Conservation (phyloP, 805 yeast species). For the Saturnispora bothae region DNA sequence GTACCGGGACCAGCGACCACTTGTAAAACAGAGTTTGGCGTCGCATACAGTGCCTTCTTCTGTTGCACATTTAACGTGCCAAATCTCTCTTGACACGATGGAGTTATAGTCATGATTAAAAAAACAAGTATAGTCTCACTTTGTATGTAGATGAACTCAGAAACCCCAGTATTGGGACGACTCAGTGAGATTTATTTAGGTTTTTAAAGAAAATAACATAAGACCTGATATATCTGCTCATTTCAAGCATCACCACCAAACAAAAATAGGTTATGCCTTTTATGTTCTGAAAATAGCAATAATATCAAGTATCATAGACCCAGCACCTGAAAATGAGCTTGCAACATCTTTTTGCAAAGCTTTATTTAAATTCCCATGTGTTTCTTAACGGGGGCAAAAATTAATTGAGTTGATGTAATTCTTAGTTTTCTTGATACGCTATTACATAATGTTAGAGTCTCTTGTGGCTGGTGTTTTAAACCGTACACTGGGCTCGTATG, state of each 20-base stretch:
- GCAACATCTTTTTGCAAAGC: neutral
- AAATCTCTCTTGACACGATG: constrained; percentile 5
- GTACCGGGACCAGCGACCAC: constrained; percentile 56
- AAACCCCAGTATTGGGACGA: too few species aligned
- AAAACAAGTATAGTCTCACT: too few species aligned
- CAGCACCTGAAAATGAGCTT: neutral
- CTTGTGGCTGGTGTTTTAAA: constrained; percentile 54
- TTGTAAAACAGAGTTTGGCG: constrained; percentile 32
- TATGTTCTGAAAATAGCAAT: too few species aligned
- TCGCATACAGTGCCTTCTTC: constrained; percentile 33
- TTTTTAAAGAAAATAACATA: too few species aligned
- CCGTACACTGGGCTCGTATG: constrained; percentile 59
- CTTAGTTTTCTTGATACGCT: neutral
- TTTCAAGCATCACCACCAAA: too few species aligned
- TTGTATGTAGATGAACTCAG: too few species aligned
- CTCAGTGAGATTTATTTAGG: too few species aligned
- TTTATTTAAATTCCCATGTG: too few species aligned
- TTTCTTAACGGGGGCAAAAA: neutral
- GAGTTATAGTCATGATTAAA: constrained; percentile 2
- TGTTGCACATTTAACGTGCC: constrained; percentile 32
- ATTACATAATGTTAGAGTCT: constrained; percentile 46
- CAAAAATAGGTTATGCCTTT: too few species aligned
- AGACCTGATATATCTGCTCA: too few species aligned
- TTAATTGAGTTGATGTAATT: neutral
- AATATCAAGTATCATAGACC: too few species aligned